These are phyloP conservation scores for Globisporangium takayamanum DNA, from an alignment of 352 stramenopile genomes.

Conservation along the genomic window DNA sequence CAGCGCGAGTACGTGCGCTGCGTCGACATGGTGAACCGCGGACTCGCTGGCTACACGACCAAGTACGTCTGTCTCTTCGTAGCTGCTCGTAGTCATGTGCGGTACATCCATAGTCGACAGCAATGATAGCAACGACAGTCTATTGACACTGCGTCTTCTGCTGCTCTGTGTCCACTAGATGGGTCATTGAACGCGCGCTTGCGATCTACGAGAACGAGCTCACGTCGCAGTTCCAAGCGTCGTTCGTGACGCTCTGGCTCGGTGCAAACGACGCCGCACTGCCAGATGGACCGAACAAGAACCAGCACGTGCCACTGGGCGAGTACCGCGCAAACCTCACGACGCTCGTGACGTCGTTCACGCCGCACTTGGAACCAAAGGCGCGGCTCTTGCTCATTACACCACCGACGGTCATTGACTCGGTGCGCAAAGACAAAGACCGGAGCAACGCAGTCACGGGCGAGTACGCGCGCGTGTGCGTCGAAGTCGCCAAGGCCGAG, in stretches of 20 bases:
- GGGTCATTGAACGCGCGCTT: constrained; percentile 31
- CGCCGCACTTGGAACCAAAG: constrained; percentile 13
- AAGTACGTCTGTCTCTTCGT: constrained; percentile 10
- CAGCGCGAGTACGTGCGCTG: constrained; percentile 43
- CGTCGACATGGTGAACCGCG: constrained; percentile 51
- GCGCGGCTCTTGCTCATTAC: constrained; percentile 38
- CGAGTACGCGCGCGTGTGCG: constrained; percentile 32
- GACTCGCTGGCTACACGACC: constrained; percentile 50
- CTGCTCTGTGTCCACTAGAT: constrained; percentile 12
- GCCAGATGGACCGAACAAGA: constrained; percentile 17
- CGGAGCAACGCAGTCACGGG: constrained; percentile 29
- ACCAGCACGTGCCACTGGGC: constrained; percentile 37
- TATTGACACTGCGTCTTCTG: background rate
- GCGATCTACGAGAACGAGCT: constrained; percentile 36
- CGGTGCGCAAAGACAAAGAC: constrained; percentile 22
- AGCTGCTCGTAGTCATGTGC: background rate
- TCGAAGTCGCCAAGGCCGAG: constrained; percentile 20
- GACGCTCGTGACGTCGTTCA: constrained; percentile 21
- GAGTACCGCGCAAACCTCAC: constrained; percentile 36
- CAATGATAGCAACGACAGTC: too few species aligned
- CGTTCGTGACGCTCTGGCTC: constrained; percentile 46
- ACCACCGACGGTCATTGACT: constrained; percentile 33
- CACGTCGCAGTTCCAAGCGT: constrained; percentile 16
- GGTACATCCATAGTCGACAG: background rate
- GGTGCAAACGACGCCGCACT: constrained; percentile 57